Conservation (phyloP, 108 stramenopile genomes). For the Nitzschia palea region DNA sequence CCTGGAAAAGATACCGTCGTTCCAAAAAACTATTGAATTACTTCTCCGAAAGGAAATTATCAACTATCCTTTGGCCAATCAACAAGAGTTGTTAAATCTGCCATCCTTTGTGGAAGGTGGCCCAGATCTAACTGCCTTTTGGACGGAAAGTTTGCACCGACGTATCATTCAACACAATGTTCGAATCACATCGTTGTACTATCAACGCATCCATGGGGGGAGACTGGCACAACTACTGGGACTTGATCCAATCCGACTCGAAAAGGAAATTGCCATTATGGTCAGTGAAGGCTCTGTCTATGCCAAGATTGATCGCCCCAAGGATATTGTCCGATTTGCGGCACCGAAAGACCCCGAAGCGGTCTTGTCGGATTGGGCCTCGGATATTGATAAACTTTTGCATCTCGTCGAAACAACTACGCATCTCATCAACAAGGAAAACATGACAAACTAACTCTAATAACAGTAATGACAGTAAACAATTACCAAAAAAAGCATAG, state of each 20-base stretch:
- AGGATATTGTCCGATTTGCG: conserved; percentile 87
- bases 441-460: conserved; percentile 71
- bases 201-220: conserved; percentile 82
- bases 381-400: conserved; percentile 90
- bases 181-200: conserved; percentile 85
- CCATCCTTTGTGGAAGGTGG: conserved; percentile 56
- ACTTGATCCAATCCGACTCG: conserved; percentile 65
- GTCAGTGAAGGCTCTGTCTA: conserved; percentile 81
- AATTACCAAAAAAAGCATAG: too few relatives aligned
- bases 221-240: conserved; percentile 90
- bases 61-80: conserved; percentile 79
- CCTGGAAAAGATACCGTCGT: conserved; percentile 66
- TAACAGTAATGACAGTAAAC: too few relatives aligned
- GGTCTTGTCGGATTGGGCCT: conserved; percentile 92
- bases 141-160: conserved; percentile 77
- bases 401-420: conserved; percentile 92
- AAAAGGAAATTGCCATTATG: conserved; percentile 86
- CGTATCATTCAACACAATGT: conserved; percentile 98
- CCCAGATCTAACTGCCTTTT: conserved; percentile 62
- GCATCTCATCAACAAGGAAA: conserved; percentile 97
- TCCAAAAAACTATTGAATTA: conserved; percentile 48
- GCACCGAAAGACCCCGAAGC: conserved; percentile 72
- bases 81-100: conserved; percentile 69
- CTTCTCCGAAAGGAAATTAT: conserved; percentile 92
- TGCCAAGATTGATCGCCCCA: conserved; percentile 96